Percentiles rank a stretch among this genome's conserved stretches.
Evolutionary conservation across 306 rosid genomes (phyloP).

Genomic region (Adenanthera pavonina): DNA sequence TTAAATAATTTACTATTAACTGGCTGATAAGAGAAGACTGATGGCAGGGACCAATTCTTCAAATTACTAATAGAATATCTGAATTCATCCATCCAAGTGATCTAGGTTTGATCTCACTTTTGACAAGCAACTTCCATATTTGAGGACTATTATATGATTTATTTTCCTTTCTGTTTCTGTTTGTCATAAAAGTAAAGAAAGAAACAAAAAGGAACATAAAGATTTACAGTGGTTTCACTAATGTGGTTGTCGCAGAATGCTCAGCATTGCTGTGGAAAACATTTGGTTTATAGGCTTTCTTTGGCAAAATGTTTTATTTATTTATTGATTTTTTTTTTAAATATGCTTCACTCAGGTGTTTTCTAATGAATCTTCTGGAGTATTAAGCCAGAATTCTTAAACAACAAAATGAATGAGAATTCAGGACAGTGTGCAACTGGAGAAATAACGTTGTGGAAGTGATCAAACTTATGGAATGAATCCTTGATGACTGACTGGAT

Average conservation of each 20-base stretch:
- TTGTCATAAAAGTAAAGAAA: neutral
- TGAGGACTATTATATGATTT: neutral
- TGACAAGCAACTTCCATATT: neutral
- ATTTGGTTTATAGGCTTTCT: neutral
- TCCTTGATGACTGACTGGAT: neutral
- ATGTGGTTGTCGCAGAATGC: neutral
- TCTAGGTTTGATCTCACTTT: neutral
- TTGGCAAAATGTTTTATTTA: neutral
- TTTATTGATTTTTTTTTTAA: neutral
- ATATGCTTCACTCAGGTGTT: neutral
- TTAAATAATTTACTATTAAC: constrained; percentile 1
- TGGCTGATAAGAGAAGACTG: neutral
- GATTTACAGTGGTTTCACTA: neutral
- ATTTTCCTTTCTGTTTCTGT: neutral
- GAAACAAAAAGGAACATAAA: neutral
- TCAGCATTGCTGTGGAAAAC: too few relatives aligned
- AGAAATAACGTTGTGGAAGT: neutral
- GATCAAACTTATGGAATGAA: neutral
- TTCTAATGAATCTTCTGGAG: neutral
- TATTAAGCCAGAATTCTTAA: neutral
- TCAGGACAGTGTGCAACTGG: neutral
- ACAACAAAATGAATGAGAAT: neutral
- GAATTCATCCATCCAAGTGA: neutral
- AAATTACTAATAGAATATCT: neutral
- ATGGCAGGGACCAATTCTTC: neutral